Conservation (phyloP, 306 rosid genomes). For the Casuarina equisetifolia region DNA sequence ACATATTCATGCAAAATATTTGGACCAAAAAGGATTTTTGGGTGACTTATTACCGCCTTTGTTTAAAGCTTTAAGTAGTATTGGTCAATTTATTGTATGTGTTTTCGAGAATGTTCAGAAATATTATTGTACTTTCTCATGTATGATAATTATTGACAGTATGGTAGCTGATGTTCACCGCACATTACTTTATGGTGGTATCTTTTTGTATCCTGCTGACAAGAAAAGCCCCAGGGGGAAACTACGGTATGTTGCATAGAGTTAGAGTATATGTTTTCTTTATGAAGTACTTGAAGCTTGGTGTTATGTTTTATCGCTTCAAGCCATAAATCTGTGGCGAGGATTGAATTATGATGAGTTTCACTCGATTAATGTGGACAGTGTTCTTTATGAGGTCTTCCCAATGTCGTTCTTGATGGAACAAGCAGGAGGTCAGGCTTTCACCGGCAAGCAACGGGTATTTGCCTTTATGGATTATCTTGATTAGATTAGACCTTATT, state of each 20-base stretch:
- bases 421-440: slow-evolving; percentile 94
- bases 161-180: slow-evolving; percentile 99
- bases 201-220: slow-evolving; percentile 95
- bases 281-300: not conserved
- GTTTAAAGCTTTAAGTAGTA: not conserved
- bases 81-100: not conserved
- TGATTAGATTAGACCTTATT: not conserved
- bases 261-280: not conserved
- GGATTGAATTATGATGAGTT: slow-evolving; percentile 13
- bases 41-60: not conserved
- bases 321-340: not conserved
- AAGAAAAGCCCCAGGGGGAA: slow-evolving; percentile 96
- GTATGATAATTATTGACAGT: slow-evolving; percentile 43
- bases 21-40: not conserved
- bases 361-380: slow-evolving; percentile 23
- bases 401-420: slow-evolving; percentile 98
- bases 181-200: slow-evolving; percentile 94
- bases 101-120: not conserved
- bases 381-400: slow-evolving; percentile 93
- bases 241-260: slow-evolving; percentile 63
- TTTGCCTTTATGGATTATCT: not conserved
- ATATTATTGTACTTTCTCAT: not conserved
- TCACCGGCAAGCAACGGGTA: slow-evolving; percentile 92
- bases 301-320: not conserved
- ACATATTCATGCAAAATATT: not conserved